These are phyloP conservation scores for Eremothecium gossypii DNA, from an alignment of 1,139 yeast species.

Conservation along the genomic window DNA sequence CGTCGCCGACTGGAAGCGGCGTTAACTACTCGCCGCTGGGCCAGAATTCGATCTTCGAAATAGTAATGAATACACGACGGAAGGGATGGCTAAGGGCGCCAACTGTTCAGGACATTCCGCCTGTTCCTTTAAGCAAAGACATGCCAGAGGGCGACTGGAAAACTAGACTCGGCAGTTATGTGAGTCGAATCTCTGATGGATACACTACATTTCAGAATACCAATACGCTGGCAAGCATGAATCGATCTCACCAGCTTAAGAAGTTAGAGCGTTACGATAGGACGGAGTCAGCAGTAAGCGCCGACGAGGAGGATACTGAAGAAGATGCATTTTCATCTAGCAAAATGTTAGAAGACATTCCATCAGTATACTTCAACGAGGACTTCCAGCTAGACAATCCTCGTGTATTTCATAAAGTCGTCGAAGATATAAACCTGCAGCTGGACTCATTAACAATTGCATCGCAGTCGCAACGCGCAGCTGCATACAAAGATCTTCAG, in stretches of 20 bases:
- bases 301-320: slow-evolving; percentile 24
- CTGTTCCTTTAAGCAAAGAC: slow-evolving; percentile 57
- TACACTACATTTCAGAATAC: slow-evolving; percentile 41
- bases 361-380: slow-evolving; percentile 55
- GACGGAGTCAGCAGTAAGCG: slow-evolving; percentile 10
- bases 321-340: slow-evolving; percentile 8
- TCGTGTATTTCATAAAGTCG: slow-evolving; percentile 64
- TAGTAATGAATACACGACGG: slow-evolving; percentile 38
- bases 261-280: slow-evolving; percentile 1
- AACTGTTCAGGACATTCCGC: slow-evolving; percentile 76
- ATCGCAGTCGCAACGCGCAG: slow-evolving; percentile 16
- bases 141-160: slow-evolving; percentile 42
- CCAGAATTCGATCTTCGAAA: slow-evolving; percentile 68
- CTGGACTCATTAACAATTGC: slow-evolving; percentile 21
- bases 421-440: slow-evolving; percentile 31
- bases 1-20: slow-evolving; percentile 21
- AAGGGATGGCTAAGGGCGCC: slow-evolving; percentile 49
- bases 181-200: slow-evolving; percentile 41
- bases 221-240: slow-evolving; percentile 29
- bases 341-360: slow-evolving; percentile 37
- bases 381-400: slow-evolving; percentile 85
- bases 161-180: slow-evolving; percentile 41
- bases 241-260: slow-evolving; percentile 36
- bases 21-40: slow-evolving; percentile 53
- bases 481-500: slow-evolving; percentile 47